Percentiles rank a stretch among this genome's conserved stretches.
Conservation (phyloP, 176 grass and related monocot species). For the Oryza rufipogon region DNA sequence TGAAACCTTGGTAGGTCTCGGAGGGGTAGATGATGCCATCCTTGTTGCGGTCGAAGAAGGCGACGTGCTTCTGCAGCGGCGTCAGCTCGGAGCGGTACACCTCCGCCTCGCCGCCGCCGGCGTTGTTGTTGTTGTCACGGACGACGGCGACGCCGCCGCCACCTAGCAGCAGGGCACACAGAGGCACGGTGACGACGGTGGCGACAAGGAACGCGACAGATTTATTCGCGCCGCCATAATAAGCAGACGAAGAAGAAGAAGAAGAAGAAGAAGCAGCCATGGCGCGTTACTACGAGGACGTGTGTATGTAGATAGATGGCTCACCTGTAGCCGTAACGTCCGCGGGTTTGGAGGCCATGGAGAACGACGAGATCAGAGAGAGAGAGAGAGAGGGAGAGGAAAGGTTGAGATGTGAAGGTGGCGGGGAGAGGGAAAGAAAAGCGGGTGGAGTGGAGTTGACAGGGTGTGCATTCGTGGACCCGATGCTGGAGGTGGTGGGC, state of each 20-base stretch:
- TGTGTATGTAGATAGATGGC: no score
- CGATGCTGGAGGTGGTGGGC: no score
- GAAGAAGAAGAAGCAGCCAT: neutral
- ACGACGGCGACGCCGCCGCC: neutral
- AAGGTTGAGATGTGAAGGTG: neutral
- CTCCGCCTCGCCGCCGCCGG: constrained; percentile 19
- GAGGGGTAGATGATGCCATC: constrained; percentile 67
- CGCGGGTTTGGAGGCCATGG: constrained; percentile 38
- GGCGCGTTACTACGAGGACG: neutral
- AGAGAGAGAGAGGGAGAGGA: neutral
- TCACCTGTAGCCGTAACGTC: constrained; percentile 5
- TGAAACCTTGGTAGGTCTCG: constrained; percentile 66
- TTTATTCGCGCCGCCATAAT: neutral
- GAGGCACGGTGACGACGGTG: neutral
- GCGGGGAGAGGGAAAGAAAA: neutral
- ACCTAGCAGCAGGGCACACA: neutral
- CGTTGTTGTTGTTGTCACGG: neutral
- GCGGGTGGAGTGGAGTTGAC: no score
- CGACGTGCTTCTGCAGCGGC: constrained; percentile 72
- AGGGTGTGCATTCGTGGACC: no score
- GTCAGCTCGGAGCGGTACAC: constrained; percentile 53
- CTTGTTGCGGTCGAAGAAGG: constrained; percentile 78
- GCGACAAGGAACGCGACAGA: neutral
- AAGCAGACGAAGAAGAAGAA: neutral
- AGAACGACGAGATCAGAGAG: no score